A percentile compares a stretch with the other conserved stretches of the same genome.
Evolutionary conservation across 495 filamentous ascomycete species (phyloP).

Genomic region (Viridothelium virens): DNA sequence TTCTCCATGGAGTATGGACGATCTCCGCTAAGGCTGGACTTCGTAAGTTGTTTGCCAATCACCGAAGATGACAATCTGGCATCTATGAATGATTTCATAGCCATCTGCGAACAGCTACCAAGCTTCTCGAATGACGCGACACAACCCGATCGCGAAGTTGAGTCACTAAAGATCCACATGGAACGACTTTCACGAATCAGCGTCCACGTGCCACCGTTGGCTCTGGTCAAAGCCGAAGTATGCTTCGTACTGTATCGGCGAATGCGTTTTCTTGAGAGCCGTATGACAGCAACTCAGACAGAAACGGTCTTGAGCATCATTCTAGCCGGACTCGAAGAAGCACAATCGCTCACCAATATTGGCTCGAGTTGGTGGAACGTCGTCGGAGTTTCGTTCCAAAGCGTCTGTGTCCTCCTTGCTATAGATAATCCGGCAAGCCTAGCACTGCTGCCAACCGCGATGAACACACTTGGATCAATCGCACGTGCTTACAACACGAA

Average conservation of each 20-base stretch:
- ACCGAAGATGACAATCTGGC: conserved; percentile 31
- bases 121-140: neutral
- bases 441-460: conserved; percentile 39
- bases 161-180: neutral
- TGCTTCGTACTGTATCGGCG: neutral
- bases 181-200: neutral
- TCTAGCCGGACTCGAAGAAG: neutral
- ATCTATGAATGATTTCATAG: conserved; percentile 11
- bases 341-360: neutral
- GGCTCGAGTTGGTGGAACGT: conserved; percentile 42
- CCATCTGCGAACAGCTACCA: neutral
- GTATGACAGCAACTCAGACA: neutral
- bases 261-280: neutral
- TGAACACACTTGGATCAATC: conserved; percentile 41
- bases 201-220: neutral
- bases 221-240: neutral
- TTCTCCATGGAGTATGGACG: conserved; percentile 46
- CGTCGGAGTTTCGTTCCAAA: conserved; percentile 47
- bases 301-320: neutral
- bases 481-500: conserved; percentile 38
- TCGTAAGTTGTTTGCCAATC: conserved; percentile 26
- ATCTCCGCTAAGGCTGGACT: conserved; percentile 37
- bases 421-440: conserved; percentile 43
- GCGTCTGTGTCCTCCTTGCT: conserved; percentile 43
- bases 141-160: neutral